These are phyloP conservation scores for Trichoderma parareesei DNA, from an alignment of 495 filamentous ascomycete genomes.

Conservation along the genomic window DNA sequence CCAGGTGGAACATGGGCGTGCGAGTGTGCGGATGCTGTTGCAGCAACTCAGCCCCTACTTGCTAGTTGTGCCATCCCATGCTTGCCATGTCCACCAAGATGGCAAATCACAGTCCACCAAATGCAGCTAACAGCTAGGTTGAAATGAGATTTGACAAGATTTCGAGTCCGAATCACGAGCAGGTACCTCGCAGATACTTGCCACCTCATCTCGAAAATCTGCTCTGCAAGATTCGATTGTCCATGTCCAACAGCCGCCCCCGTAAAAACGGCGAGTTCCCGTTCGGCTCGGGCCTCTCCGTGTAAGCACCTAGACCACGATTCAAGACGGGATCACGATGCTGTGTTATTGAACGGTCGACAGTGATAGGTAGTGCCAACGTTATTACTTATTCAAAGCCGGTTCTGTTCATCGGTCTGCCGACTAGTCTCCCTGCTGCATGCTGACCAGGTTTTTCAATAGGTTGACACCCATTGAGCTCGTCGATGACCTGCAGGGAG, in stretches of 20 bases:
- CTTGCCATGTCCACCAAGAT: too few species aligned
- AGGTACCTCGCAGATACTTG: neutral
- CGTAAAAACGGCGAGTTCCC: neutral
- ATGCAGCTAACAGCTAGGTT: neutral
- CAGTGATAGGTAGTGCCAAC: neutral
- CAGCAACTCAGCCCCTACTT: too few species aligned
- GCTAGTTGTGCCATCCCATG: too few species aligned
- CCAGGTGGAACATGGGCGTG: too few species aligned
- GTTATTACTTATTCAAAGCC: neutral
- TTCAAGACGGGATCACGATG: neutral
- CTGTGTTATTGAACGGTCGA: neutral
- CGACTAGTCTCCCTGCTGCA: neutral
- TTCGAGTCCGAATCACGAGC: neutral
- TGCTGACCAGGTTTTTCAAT: too few species aligned
- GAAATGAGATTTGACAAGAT: neutral
- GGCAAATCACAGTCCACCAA: neutral
- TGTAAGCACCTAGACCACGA: neutral
- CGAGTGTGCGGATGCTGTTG: too few species aligned
- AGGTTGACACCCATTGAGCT: too few species aligned
- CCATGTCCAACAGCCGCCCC: neutral
- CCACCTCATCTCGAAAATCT: neutral
- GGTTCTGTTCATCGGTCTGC: neutral
- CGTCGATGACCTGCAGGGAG: too few species aligned
- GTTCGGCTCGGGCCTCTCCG: neutral
- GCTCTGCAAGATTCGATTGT: neutral